Conservation (phyloP, 2,329 filamentous ascomycete species). For the Endocalyx cinctus region DNA sequence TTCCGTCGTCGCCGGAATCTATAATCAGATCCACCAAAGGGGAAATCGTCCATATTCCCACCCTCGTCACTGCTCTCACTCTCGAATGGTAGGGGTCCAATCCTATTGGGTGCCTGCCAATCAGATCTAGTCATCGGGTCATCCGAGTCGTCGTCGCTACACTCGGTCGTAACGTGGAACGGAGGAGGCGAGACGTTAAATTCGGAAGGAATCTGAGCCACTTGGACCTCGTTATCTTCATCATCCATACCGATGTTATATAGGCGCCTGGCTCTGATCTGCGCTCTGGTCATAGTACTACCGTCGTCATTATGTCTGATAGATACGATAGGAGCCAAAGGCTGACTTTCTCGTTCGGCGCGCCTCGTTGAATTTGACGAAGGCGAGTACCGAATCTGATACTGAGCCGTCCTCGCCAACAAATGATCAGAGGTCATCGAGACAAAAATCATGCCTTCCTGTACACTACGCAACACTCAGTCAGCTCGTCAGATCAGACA, state of each 20-base stretch:
- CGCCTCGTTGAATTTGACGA: constrained; percentile 19
- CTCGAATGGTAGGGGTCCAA: constrained; percentile 52
- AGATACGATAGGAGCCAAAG: constrained; percentile 39
- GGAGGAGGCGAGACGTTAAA: constrained; percentile 44
- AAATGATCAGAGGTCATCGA: constrained; percentile 79
- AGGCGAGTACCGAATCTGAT: constrained; percentile 63
- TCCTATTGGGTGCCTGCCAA: constrained; percentile 45
- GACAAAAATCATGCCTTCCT: constrained; percentile 89
- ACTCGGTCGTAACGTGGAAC: constrained; percentile 55
- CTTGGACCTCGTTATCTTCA: constrained; percentile 39
- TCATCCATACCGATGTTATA: constrained; percentile 39
- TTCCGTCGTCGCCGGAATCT: constrained; percentile 23
- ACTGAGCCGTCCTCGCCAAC: constrained; percentile 66
- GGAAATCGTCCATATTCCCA: constrained; percentile 27
- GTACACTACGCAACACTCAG: constrained; percentile 53
- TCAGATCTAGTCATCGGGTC: constrained; percentile 21
- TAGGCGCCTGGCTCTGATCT: constrained; percentile 39
- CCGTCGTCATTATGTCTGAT: constrained; percentile 50
- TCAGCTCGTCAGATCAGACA: constrained; percentile 27
- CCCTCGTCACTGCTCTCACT: constrained; percentile 39
- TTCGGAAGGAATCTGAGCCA: constrained; percentile 53
- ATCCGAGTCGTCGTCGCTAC: constrained; percentile 55
- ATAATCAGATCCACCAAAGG: constrained; percentile 22
- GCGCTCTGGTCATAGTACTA: constrained; percentile 39
- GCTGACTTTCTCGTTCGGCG: constrained; percentile 22